These are phyloP conservation scores for Lachnellula occidentalis DNA, from an alignment of 2,329 filamentous ascomycete species.

Conservation along the genomic window DNA sequence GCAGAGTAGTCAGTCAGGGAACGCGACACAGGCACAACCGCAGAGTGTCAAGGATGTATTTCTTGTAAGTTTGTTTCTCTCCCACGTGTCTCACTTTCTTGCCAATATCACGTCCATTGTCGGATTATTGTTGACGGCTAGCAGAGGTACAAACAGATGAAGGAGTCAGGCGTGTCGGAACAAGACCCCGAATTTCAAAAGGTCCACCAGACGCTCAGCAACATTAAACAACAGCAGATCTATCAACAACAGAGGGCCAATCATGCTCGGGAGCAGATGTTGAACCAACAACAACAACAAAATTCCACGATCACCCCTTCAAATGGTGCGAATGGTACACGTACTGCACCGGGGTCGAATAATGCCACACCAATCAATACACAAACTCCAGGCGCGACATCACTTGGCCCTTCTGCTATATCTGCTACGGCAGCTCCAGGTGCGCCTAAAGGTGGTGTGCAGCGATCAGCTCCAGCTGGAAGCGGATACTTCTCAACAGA, in stretches of 20 bases:
- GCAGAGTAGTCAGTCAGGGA: slow-evolving; percentile 49
- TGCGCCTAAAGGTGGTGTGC: slow-evolving; percentile 24
- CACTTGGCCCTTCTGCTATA: slow-evolving; percentile 28
- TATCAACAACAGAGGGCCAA: slow-evolving; percentile 39
- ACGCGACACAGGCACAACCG: slow-evolving; percentile 63
- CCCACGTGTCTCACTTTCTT: slow-evolving; percentile 3
- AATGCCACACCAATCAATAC: slow-evolving; percentile 14
- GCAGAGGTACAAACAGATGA: slow-evolving; percentile 87
- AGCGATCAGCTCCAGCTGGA: slow-evolving; percentile 26
- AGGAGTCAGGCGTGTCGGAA: slow-evolving; percentile 71
- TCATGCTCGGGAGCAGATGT: slow-evolving; percentile 44
- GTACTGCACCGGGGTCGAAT: slow-evolving; percentile 33
- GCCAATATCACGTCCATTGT: background rate
- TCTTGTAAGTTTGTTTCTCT: slow-evolving; percentile 49
- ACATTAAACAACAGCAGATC: slow-evolving; percentile 58
- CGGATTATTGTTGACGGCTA: slow-evolving; percentile 26
- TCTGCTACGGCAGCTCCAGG: slow-evolving; percentile 18
- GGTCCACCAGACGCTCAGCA: slow-evolving; percentile 67
- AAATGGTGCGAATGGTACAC: slow-evolving; percentile 52
- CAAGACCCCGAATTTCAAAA: slow-evolving; percentile 86
- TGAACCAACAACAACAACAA: slow-evolving; percentile 43
- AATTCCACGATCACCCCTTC: slow-evolving; percentile 48
- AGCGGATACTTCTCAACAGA: slow-evolving; percentile 66
- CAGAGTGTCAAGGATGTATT: slow-evolving; percentile 68
- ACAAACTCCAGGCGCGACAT: slow-evolving; percentile 20